phyloP scores from a whole-genome alignment of 805 yeast species.

The Saccharomycopsis malanga region DNA sequence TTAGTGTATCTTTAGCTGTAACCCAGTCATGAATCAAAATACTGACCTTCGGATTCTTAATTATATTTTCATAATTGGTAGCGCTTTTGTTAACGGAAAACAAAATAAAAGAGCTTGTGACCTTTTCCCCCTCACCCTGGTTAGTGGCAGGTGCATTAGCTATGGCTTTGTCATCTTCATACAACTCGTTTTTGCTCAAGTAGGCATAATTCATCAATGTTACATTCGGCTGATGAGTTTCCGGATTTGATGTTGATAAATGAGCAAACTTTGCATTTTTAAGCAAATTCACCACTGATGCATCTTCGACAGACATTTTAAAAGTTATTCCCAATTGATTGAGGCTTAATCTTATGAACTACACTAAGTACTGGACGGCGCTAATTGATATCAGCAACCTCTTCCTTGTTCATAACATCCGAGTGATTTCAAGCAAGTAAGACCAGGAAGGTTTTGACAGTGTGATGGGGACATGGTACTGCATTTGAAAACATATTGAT shows the following conservation, averaged over 20 bases:
- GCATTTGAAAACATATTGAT: too few species aligned
- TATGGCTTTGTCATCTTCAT: constrained; percentile 4
- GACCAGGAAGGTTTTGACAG: too few species aligned
- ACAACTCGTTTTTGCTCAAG: constrained; percentile 36
- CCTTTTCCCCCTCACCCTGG: constrained; percentile 25
- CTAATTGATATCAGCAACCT: too few species aligned
- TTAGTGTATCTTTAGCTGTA: constrained; percentile 38
- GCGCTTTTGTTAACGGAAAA: constrained; percentile 69
- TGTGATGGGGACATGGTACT: too few species aligned
- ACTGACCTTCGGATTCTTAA: constrained; percentile 69
- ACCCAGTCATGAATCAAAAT: constrained; percentile 89
- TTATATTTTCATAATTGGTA: constrained; percentile 64
- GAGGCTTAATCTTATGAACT: too few species aligned
- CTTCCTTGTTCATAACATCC: too few species aligned
- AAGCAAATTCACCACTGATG: constrained; percentile 36
- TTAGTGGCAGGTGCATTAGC: neutral
- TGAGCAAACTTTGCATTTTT: constrained; percentile 67
- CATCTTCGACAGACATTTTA: constrained; percentile 2
- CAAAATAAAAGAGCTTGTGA: constrained; percentile 46
- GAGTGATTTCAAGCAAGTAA: too few species aligned
- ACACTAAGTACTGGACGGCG: too few species aligned
- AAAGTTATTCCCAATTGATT: too few species aligned
- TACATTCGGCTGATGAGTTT: constrained; percentile 71
- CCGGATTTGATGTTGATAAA: constrained; percentile 63
- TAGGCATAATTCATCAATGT: constrained; percentile 87